Evolutionary conservation across 2,329 filamentous ascomycete species (phyloP), one percentile per base, ranked within the genome.

Genomic region (Trichoderma koningiopsis): DNA sequence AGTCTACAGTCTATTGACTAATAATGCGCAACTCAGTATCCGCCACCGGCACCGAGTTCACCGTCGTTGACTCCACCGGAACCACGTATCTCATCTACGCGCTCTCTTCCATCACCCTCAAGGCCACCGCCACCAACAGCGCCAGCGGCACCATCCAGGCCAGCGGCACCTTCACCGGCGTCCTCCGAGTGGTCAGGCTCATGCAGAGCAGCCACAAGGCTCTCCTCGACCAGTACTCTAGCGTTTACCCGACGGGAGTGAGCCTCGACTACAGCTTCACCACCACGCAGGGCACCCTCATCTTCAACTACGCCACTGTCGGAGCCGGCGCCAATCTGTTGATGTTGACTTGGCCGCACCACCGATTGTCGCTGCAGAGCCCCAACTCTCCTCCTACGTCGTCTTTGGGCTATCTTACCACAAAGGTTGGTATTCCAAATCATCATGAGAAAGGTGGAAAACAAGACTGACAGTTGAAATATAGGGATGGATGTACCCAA

Each of bases 401-500:
- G 14, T 63, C 73, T 11, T 64, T 75, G 40, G 70, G 63, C 13
- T 75, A 75, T 55, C 70, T 75, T 24, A 75, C 73, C 13, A 74
- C 73, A 40, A 75, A 75, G 71, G 73, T 33, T 33, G 31, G 31
- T 8, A 33, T 8, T 8, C 29, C 29, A 31, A 10, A 33, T 2
- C 8, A 8, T 10, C 31, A 8, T 33, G 31, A 33, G 31, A 33
- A 33, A 33, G 31, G 10, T 33, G 31, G 7, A 49, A 47, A 22
- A 22, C 22, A 1, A 47, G 3, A 10, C 47, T 35, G 47, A 43
- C 40, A 24, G 47, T n/a, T n/a, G 4, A 5, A 19, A 49, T 40
- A 29, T 63, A 74, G 72, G 73, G 73, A 58, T 75, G 72, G 72
- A 74, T 75, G 73, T 75, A 75, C 31, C 73, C 73, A 3, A 70